Evolutionary conservation across 2,329 filamentous ascomycete species (phyloP), one percentile per base, ranked within the genome.

Genomic region (Lasiodiplodia sp.): DNA sequence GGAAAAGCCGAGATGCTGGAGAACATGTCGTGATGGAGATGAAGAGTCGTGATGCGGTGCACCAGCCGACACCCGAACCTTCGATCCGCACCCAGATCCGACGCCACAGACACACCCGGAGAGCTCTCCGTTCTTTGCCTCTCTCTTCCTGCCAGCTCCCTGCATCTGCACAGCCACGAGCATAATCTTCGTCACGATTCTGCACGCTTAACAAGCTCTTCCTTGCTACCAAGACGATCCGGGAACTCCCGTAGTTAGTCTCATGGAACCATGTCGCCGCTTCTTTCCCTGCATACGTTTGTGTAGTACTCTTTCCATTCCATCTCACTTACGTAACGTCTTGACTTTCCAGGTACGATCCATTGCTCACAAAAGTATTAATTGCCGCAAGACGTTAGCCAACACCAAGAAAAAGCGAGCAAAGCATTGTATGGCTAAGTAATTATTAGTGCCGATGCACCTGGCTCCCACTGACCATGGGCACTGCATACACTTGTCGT

Each of bases 61-160:
- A 38, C 18, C n/a, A 64, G 44, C 60, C 60, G 47, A 64, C 28
- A 60, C 8, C 57, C 57, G 38, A 60, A 47, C 21, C 31, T 47
- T 23, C 14, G 38, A 8, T 18, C 40, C 40, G 4, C 10, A 7
- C 18, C 44, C n/a, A 8, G 44, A 63, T 63, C 58, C 58, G 58
- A 51, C 38, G 34, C 55, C 34, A 18, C 21, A 23, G 12, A 25
- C 23, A 44, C 21, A 47, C 58, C 58, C 58, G 58, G 58, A 44
- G 58, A 63, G 18, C n/a, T 18, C 23, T 47, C 23, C 58, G 2
- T 28, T 8, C 8, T 28, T n/a, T 28, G 18, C 57, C 40, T 14
- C 10, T 5, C 8, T 4, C 18, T 25, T 18, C 55, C 16, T 25
- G n/a, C 44, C 57, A n/a, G 31, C 40, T 34, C 37, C n/a, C 44